Percentiles rank a stretch among this genome's conserved stretches.
These are phyloP conservation scores for Neofusicoccum umdonicola DNA, from an alignment of 2,329 filamentous ascomycete genomes.

Conservation along the genomic window DNA sequence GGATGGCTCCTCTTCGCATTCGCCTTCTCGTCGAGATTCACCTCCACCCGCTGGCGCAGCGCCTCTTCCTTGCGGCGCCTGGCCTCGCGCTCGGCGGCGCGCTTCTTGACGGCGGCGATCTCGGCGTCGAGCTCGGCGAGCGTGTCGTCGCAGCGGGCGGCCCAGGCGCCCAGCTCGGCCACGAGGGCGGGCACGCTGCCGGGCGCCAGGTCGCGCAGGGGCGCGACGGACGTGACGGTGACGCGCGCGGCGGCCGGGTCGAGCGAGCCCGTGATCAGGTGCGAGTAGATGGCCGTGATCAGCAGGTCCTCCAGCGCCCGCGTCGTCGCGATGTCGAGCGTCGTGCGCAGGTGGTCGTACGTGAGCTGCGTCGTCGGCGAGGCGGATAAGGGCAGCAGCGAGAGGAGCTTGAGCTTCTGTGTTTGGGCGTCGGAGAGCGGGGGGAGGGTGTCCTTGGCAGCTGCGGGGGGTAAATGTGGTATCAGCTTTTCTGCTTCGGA, in stretches of 20 bases:
- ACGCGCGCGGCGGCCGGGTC: conserved; percentile 74
- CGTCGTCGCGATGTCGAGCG: conserved; percentile 64
- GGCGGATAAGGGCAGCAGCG: conserved; percentile 76
- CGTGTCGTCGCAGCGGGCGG: conserved; percentile 70
- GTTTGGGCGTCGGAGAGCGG: conserved; percentile 68
- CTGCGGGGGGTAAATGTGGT: conserved; percentile 30
- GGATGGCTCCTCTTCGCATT: conserved; percentile 4
- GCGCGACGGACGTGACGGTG: conserved; percentile 74
- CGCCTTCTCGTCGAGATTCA: not conserved
- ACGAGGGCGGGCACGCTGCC: conserved; percentile 69
- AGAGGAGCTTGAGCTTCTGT: conserved; percentile 86
- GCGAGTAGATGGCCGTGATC: conserved; percentile 82
- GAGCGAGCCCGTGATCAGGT: conserved; percentile 76
- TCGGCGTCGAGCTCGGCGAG: conserved; percentile 74
- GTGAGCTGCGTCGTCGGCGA: conserved; percentile 60
- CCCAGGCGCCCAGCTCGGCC: conserved; percentile 69
- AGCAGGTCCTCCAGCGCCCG: conserved; percentile 81
- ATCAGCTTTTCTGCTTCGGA: conserved; percentile 2
- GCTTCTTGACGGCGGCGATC: conserved; percentile 46
- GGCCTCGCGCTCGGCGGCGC: not conserved
- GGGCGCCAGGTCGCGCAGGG: conserved; percentile 81
- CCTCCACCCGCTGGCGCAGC: conserved; percentile 7
- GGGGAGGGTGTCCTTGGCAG: conserved; percentile 59
- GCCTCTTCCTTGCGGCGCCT: not conserved
- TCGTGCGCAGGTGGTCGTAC: conserved; percentile 66